Percentiles rank a stretch among this genome's conserved stretches.
These are phyloP conservation scores for Candida parachauliodes DNA, from an alignment of 805 yeast species.

Conservation along the genomic window DNA sequence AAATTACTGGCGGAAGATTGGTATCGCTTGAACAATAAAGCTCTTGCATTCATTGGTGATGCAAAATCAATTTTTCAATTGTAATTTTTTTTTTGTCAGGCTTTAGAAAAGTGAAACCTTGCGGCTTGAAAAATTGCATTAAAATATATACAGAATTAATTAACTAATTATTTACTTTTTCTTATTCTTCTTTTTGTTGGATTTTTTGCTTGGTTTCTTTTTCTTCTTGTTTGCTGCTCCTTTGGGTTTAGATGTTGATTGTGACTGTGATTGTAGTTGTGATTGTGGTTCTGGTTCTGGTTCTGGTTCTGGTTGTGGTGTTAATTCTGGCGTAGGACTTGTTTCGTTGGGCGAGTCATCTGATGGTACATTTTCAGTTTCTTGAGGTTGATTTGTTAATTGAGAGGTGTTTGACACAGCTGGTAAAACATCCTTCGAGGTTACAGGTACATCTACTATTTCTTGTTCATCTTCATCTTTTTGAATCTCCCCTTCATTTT, in stretches of 20 bases:
- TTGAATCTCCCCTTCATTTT: conserved; percentile 4
- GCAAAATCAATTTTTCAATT: not conserved
- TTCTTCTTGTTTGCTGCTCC: conserved; percentile 11
- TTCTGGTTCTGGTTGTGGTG: not conserved
- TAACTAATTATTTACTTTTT: conserved; percentile 10
- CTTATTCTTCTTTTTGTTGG: conserved; percentile 11
- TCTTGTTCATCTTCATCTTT: conserved; percentile 5
- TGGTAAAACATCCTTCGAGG: no score
- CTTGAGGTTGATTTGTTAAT: no score
- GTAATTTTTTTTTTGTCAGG: not conserved
- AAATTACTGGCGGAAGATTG: conserved; percentile 9
- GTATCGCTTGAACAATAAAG: not conserved
- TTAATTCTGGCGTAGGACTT: not conserved
- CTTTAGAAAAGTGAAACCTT: no score
- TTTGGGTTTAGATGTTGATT: not conserved
- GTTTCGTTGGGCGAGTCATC: no score
- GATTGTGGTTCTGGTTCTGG: not conserved
- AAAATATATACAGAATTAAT: no score
- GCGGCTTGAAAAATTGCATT: not conserved
- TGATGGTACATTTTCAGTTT: no score
- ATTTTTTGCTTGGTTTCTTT: conserved; percentile 11
- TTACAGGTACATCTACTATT: no score
- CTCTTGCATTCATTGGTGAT: not conserved
- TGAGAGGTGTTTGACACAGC: no score
- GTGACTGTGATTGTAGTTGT: not conserved